Evolutionary conservation across 78 protist genomes (phyloP).

Genomic region (Dictyostelium purpureum): DNA sequence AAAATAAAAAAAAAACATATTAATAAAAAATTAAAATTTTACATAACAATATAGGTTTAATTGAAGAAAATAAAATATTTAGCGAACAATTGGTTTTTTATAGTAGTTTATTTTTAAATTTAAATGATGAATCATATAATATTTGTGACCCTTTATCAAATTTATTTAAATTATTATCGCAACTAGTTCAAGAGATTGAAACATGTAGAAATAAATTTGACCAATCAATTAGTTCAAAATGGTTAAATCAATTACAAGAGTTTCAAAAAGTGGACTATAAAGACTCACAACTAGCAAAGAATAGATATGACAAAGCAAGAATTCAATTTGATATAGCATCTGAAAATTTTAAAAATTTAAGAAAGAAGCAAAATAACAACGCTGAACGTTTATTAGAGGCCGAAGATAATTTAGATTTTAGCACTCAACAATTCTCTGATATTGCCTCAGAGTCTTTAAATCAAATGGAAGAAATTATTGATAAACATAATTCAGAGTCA

Average conservation of each 20-base stretch:
- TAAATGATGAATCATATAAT: background rate
- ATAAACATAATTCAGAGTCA: constrained; percentile 10
- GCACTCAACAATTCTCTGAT: constrained; percentile 62
- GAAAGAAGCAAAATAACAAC: constrained; percentile 10
- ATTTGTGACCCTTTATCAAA: background rate
- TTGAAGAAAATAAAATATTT: background rate
- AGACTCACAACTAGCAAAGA: constrained; percentile 24
- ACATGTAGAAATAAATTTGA: constrained; percentile 25
- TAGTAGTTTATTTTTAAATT: constrained; percentile 6
- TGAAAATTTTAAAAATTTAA: constrained; percentile 42
- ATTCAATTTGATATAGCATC: constrained; percentile 50
- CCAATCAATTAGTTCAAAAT: constrained; percentile 3
- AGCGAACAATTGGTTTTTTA: background rate
- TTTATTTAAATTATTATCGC: constrained; percentile 12
- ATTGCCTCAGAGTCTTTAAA: constrained; percentile 31
- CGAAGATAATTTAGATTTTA: constrained; percentile 8
- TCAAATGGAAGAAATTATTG: constrained; percentile 53
- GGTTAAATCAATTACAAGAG: constrained; percentile 7
- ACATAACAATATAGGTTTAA: background rate
- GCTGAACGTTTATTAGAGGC: background rate
- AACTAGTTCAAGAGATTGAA: constrained; percentile 23
- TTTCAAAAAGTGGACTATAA: constrained; percentile 19
- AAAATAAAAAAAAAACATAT: too few relatives aligned
- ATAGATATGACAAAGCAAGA: constrained; percentile 61
- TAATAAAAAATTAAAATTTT: too few relatives aligned